A percentile compares a stretch with the other conserved stretches of the same genome.
Conservation (phyloP, 2,329 filamentous ascomycete genomes). For the Colletotrichum aenigma region DNA sequence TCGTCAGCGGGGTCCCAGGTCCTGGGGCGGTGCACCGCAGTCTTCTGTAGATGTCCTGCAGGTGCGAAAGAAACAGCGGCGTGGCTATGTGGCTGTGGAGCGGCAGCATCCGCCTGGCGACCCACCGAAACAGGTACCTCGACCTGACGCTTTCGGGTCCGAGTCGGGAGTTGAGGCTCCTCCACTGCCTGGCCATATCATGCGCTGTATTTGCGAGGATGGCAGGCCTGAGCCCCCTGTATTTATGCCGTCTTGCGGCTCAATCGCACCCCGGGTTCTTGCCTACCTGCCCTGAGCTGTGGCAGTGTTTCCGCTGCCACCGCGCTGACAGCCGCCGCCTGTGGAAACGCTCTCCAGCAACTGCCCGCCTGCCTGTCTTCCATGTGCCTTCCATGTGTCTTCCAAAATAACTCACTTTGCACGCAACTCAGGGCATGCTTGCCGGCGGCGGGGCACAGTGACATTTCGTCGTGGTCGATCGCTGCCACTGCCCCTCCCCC, state of each 20-base stretch:
- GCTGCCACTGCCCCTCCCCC: neutral
- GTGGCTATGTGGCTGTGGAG: conserved; percentile 4
- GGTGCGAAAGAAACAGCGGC: neutral
- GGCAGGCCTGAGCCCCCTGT: neutral
- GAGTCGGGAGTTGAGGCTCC: neutral
- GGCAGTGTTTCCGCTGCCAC: neutral
- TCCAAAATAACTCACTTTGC: neutral
- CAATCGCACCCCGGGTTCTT: neutral
- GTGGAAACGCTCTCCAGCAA: neutral
- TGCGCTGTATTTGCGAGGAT: neutral
- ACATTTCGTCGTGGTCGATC: neutral
- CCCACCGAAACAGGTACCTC: neutral
- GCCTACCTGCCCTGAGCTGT: neutral
- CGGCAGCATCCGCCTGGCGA: conserved; percentile 2
- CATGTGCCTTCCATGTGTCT: neutral
- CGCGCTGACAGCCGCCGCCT: neutral
- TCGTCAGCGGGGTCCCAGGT: neutral
- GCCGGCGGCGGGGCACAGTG: neutral
- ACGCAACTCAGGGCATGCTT: neutral
- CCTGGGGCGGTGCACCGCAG: neutral
- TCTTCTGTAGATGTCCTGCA: neutral
- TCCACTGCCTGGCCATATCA: neutral
- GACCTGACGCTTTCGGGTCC: neutral
- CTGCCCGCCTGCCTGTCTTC: neutral
- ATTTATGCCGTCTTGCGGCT: neutral